These are phyloP conservation scores for Collybia sp. DNA, from an alignment of 768 basidiomycete species.

Conservation along the genomic window DNA sequence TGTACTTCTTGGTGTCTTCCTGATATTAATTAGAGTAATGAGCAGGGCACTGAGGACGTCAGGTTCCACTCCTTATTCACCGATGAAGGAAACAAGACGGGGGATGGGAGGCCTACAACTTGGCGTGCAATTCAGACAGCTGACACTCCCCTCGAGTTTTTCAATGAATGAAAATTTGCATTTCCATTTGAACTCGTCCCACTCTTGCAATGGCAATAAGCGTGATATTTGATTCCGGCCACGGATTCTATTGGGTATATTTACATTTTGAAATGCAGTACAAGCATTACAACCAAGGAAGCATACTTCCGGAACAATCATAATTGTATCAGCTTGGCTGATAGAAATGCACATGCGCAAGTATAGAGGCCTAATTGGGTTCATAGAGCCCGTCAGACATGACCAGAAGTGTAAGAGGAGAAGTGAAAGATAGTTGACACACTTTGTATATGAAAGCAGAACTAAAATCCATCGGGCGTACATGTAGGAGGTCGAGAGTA, in stretches of 20 bases:
- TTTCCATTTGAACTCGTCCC: background rate
- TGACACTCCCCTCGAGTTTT: conserved; percentile 60
- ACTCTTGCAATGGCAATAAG: background rate
- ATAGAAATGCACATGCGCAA: background rate
- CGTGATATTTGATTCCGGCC: too few species aligned
- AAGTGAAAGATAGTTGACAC: conserved; percentile 10
- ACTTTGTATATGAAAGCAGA: conserved; percentile 8
- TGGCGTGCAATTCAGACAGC: conserved; percentile 64
- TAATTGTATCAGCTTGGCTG: too few species aligned
- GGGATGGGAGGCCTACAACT: conserved; percentile 43
- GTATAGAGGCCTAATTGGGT: background rate
- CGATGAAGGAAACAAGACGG: conserved; percentile 46
- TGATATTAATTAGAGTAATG: conserved; percentile 5
- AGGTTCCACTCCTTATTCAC: conserved; percentile 70
- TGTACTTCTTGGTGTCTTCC: background rate
- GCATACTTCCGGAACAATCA: too few species aligned
- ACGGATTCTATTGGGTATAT: conserved; percentile 4
- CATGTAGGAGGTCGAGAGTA: conserved; percentile 1
- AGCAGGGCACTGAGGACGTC: conserved; percentile 60
- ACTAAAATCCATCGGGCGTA: conserved; percentile 3
- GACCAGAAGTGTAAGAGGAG: conserved; percentile 15
- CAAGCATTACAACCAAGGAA: conserved; percentile 3
- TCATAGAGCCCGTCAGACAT: conserved; percentile 12
- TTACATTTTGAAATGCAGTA: conserved; percentile 9
- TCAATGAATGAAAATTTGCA: conserved; percentile 49